A percentile compares a stretch with the other conserved stretches of the same genome.
Evolutionary conservation across 2,329 filamentous ascomycete genomes (phyloP).

Genomic region (Endocalyx cinctus): DNA sequence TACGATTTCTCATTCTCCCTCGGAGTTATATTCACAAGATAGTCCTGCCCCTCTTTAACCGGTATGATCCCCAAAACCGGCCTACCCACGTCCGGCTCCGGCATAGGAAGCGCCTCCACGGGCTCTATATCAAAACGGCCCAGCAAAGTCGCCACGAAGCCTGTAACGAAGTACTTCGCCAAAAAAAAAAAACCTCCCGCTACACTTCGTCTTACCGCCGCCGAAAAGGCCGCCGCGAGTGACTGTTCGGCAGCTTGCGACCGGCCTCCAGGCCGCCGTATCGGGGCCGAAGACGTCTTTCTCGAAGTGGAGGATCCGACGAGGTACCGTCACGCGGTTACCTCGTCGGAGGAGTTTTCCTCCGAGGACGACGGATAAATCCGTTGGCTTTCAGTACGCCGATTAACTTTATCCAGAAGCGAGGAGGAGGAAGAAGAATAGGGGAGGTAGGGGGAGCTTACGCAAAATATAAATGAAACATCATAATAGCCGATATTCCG

Average conservation of each 20-base stretch:
- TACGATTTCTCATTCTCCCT: no score
- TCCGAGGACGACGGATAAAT: conserved; percentile 23
- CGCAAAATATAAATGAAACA: conserved; percentile 13
- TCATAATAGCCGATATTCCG: conserved; percentile 13
- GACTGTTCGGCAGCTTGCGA: conserved; percentile 8
- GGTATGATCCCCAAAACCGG: conserved; percentile 12
- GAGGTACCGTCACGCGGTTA: conserved; percentile 22
- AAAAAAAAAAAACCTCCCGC: conserved; percentile 17
- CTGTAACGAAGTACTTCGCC: conserved; percentile 8
- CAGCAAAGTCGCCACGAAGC: conserved; percentile 20
- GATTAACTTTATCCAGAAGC: conserved; percentile 15
- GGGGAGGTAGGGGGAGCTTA: conserved; percentile 3
- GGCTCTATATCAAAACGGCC: conserved; percentile 12
- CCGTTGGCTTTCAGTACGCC: conserved; percentile 20
- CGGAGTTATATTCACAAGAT: conserved; percentile 2
- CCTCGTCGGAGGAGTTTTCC: conserved; percentile 21
- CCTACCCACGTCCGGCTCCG: conserved; percentile 7
- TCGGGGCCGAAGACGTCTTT: conserved; percentile 11
- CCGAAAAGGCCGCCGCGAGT: conserved; percentile 22
- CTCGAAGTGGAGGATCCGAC: conserved; percentile 23
- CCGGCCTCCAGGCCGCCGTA: conserved; percentile 1
- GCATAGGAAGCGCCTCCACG: conserved; percentile 5
- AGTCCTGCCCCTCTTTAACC: conserved; percentile 9
- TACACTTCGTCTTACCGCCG: conserved; percentile 23
- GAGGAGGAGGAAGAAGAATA: background rate